Evolutionary conservation across 108 stramenopile genomes (phyloP), one percentile per base, ranked within the genome.

Genomic region (Nitzschia putrida): DNA sequence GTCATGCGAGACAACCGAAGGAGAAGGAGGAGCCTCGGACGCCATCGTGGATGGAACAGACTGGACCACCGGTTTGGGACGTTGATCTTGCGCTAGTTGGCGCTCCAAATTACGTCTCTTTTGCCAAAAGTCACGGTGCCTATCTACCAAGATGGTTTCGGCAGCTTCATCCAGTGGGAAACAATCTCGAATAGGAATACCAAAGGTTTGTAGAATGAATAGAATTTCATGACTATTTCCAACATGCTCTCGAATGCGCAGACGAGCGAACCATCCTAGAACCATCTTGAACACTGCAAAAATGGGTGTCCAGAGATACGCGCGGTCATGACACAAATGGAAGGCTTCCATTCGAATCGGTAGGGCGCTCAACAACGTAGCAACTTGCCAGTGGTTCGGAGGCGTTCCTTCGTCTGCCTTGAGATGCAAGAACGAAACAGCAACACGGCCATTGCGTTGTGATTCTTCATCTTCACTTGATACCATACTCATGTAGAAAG

Each of bases 321-420:
- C 25, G 9, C 21, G n/a, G 42, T 68, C 67, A 23, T 57, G 43
- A 44, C 67, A 68, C n/a, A 68, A 44, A 68, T 68, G 67, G 52
- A 68, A 43, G 3, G 67, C 67, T 44, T 55, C 53, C 41, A 68
- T 25, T 1, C 67, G 67, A 44, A 68, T 39, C 8, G 67, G 67
- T 41, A 57, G 38, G 43, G 67, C 64, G n/a, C 34, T 52, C 34
- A 66, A 16, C 3, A 66, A 9, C n/a, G 25, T 57, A 20, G 41
- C 67, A 5, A 57, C 39, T 57, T 68, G 42, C 67, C 67, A 68
- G 24, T 44, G 37, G 23, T 68, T 53, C 2, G 21, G 49, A 11
- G 52, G 64, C 0, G 39, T 24, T 8, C n/a, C 52, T 53, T 52
- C 29, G 8, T 18, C 52, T 5, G 25, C 12, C 53, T 66, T 37